Percentiles rank a stretch among this genome's conserved stretches.
These are phyloP conservation scores for Fusarium dlaminii DNA, from an alignment of 2,329 filamentous ascomycete genomes.

Conservation along the genomic window DNA sequence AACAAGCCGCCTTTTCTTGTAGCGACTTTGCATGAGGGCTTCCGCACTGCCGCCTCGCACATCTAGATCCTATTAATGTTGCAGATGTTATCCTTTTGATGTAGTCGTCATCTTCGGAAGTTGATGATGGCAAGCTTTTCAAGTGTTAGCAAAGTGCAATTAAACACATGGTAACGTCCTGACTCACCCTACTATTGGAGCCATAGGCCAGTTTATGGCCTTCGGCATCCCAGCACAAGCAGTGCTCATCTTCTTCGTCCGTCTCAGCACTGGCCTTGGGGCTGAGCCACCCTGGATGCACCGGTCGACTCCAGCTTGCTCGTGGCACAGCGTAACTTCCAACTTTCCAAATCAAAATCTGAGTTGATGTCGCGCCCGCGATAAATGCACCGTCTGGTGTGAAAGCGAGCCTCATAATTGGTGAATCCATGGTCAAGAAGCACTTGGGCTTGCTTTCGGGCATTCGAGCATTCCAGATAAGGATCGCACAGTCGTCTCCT, in stretches of 20 bases:
- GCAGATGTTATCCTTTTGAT: background rate
- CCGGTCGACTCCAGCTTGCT: constrained; percentile 66
- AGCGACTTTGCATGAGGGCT: background rate
- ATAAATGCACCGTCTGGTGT: constrained; percentile 71
- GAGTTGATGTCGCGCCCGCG: constrained; percentile 67
- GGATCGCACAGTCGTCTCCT: constrained; percentile 69
- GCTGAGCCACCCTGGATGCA: constrained; percentile 67
- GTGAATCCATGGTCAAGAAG: constrained; percentile 68
- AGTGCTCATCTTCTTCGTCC: constrained; percentile 70
- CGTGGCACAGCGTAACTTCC: constrained; percentile 66
- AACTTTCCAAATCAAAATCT: constrained; percentile 72
- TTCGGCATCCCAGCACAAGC: constrained; percentile 69
- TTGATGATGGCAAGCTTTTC: constrained; percentile 61
- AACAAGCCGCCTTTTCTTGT: background rate
- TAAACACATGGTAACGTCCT: no score
- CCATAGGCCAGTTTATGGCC: constrained; percentile 72
- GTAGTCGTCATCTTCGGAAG: constrained; percentile 52
- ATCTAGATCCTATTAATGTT: background rate
- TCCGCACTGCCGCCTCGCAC: background rate
- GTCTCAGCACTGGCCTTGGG: constrained; percentile 62
- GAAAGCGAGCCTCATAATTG: constrained; percentile 68
- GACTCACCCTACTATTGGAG: constrained; percentile 68
- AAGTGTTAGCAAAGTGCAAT: constrained; percentile 14
- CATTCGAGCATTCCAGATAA: constrained; percentile 68
- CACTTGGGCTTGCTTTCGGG: constrained; percentile 65